These are phyloP conservation scores for Hemileia vastatrix DNA, from an alignment of 1,284 basidiomycete species.

Conservation along the genomic window DNA sequence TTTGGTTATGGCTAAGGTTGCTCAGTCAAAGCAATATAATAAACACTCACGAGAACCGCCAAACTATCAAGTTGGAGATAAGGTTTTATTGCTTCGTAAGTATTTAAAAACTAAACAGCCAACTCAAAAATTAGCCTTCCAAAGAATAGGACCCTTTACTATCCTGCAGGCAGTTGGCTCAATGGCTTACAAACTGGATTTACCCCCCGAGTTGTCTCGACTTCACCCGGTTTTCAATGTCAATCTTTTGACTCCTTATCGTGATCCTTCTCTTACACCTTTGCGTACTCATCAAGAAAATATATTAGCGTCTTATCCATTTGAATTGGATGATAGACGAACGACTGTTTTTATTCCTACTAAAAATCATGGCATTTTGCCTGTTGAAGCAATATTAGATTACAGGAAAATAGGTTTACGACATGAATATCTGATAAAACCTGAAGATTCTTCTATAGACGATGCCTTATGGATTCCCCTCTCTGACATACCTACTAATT, in stretches of 20 bases:
- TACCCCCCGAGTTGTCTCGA: not conserved
- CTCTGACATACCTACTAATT: too few species aligned
- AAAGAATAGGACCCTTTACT: not conserved
- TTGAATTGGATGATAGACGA: too few species aligned
- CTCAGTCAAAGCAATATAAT: constrained; percentile 1
- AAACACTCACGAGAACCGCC: not conserved
- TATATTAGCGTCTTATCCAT: too few species aligned
- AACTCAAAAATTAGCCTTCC: constrained; percentile 1
- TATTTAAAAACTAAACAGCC: not conserved
- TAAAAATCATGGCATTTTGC: too few species aligned
- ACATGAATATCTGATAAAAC: too few species aligned
- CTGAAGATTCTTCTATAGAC: too few species aligned
- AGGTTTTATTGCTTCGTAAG: not conserved
- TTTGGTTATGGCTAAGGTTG: not conserved
- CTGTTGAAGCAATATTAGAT: too few species aligned
- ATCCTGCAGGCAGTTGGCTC: not conserved
- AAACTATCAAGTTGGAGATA: not conserved
- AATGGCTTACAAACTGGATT: not conserved
- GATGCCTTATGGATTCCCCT: too few species aligned
- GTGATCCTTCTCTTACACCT: too few species aligned
- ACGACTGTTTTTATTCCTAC: too few species aligned
- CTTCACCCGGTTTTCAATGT: constrained; percentile 17
- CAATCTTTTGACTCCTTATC: not conserved
- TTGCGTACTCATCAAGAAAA: too few species aligned
- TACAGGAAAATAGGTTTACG: too few species aligned